Evolutionary conservation across 768 basidiomycete species (phyloP).

Genomic region (Xerocomus spinulosus): DNA sequence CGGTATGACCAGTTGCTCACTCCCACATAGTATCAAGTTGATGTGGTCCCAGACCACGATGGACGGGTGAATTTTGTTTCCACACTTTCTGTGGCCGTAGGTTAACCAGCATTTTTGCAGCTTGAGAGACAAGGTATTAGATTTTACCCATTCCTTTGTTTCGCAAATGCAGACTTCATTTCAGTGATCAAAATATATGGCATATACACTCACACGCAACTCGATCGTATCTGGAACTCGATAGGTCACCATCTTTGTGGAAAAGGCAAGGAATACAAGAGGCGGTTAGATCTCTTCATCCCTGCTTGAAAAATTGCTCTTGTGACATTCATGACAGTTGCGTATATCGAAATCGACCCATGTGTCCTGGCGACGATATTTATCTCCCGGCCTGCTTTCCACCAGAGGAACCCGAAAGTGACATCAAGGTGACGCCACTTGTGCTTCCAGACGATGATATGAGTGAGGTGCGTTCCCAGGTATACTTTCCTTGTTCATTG

Average conservation of each 20-base stretch:
- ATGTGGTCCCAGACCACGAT: constrained; percentile 40
- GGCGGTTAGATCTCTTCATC: constrained; percentile 34
- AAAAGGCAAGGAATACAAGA: constrained; percentile 49
- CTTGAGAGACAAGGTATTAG: constrained; percentile 36
- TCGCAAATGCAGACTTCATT: neutral
- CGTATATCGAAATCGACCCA: constrained; percentile 36
- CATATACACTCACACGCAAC: constrained; percentile 45
- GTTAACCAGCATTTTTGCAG: constrained; percentile 22
- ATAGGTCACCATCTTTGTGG: constrained; percentile 39
- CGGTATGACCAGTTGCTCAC: neutral
- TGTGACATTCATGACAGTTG: constrained; percentile 35
- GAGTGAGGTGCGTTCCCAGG: constrained; percentile 39
- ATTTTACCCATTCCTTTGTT: neutral
- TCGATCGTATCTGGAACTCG: constrained; percentile 45
- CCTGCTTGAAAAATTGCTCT: neutral
- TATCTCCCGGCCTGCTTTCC: constrained; percentile 53
- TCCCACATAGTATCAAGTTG: constrained; percentile 42
- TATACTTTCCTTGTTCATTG: neutral
- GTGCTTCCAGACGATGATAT: constrained; percentile 41
- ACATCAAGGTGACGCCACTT: constrained; percentile 19
- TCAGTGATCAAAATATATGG: constrained; percentile 48
- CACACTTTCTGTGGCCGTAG: neutral
- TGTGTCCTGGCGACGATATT: constrained; percentile 37
- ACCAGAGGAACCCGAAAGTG: constrained; percentile 25
- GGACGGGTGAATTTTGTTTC: constrained; percentile 20